Conservation (phyloP, 1,284 basidiomycete species). For the Mycena sp. region DNA sequence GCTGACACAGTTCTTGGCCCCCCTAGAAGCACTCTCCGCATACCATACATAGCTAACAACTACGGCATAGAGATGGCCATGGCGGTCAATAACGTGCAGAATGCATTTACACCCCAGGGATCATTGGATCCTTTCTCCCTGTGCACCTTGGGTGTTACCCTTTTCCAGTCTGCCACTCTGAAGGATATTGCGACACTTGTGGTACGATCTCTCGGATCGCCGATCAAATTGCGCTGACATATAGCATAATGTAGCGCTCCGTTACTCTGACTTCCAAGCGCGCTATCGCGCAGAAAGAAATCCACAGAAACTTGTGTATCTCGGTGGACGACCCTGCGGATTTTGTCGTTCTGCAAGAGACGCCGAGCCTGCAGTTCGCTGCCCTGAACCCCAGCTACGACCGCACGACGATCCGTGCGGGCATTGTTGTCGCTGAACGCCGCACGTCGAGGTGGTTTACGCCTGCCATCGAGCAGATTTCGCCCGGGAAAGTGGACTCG, state of each 20-base stretch:
- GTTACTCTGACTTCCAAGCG: constrained; percentile 57
- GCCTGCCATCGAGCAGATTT: too few species aligned
- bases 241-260: constrained; percentile 50
- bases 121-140: constrained; percentile 66
- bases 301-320: constrained; percentile 46
- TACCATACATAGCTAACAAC: constrained; percentile 54
- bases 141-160: constrained; percentile 64
- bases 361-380: constrained; percentile 53
- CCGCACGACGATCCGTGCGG: constrained; percentile 50
- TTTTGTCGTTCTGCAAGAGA: constrained; percentile 67
- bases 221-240: neutral
- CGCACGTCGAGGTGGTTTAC: constrained; percentile 36
- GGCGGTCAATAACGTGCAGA: constrained; percentile 71
- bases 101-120: constrained; percentile 75
- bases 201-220: constrained; percentile 42
- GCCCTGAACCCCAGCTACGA: constrained; percentile 59
- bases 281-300: constrained; percentile 51
- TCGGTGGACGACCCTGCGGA: constrained; percentile 57
- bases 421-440: constrained; percentile 45
- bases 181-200: constrained; percentile 56
- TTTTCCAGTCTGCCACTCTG: constrained; percentile 66
- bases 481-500: too few species aligned
- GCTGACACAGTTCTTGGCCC: constrained; percentile 46
- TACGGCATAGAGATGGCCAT: constrained; percentile 61
- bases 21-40: constrained; percentile 63